These are phyloP conservation scores for Hordeum marinum DNA, from an alignment of 176 grass and related monocot species.

Conservation along the genomic window DNA sequence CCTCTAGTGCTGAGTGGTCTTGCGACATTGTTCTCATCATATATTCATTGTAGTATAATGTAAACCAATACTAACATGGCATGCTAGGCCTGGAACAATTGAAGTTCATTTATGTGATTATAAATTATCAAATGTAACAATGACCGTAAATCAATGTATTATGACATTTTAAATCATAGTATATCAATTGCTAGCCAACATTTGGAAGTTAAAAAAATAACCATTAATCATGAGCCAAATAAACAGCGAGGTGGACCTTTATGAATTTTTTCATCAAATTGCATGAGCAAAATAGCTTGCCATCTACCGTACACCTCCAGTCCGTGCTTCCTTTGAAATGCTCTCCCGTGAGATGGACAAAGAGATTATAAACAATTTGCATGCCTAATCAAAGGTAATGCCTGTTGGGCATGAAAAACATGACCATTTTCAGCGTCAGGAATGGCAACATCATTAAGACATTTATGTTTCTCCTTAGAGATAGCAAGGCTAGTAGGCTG, in stretches of 20 bases:
- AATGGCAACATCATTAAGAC: neutral
- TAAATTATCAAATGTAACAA: neutral
- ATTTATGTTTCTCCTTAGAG: neutral
- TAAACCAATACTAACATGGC: too few species aligned
- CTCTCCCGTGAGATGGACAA: neutral
- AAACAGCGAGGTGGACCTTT: neutral
- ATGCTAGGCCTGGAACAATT: neutral
- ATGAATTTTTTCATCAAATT: neutral
- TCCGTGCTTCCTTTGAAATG: neutral
- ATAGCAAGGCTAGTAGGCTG: neutral
- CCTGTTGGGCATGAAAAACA: neutral
- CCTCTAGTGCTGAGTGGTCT: too few species aligned
- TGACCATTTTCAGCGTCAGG: neutral
- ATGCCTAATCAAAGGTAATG: neutral
- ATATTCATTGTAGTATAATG: too few species aligned
- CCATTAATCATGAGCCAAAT: neutral
- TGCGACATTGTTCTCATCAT: too few species aligned
- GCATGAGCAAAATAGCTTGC: neutral
- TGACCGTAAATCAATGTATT: neutral
- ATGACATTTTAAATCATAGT: neutral
- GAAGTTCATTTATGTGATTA: neutral
- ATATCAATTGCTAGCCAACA: neutral
- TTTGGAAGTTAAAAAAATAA: neutral
- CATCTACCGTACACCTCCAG: neutral
- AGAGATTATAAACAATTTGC: neutral